Percentiles rank a stretch among this genome's conserved stretches.
Evolutionary conservation across 306 rosid species (phyloP).

Genomic region (Adenanthera pavonina): DNA sequence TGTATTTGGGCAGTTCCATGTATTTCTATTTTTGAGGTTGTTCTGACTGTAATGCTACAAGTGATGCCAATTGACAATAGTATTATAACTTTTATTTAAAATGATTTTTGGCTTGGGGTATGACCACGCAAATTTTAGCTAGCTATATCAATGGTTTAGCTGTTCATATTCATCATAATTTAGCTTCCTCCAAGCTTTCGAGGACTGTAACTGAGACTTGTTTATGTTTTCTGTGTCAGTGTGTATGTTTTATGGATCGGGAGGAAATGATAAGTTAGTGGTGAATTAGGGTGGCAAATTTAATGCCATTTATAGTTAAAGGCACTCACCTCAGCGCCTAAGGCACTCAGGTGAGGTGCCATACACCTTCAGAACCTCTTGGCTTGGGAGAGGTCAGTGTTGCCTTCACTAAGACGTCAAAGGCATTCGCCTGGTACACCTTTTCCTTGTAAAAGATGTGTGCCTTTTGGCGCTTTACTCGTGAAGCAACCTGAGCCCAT

Average conservation of each 20-base stretch:
- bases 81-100: background rate
- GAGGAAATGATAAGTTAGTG: constrained; percentile 7
- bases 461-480: too few species aligned
- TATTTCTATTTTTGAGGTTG: constrained; percentile 16
- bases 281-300: background rate
- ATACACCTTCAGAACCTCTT: too few species aligned
- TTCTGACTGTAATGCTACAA: constrained; percentile 8
- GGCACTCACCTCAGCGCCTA: too few species aligned
- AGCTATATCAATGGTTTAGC: background rate
- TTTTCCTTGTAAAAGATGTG: too few species aligned
- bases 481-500: too few species aligned
- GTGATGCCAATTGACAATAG: constrained; percentile 4
- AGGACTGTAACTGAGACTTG: background rate
- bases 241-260: constrained; percentile 1
- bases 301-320: too few species aligned
- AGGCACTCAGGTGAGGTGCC: too few species aligned
- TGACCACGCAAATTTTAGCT: background rate
- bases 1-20: constrained; percentile 16
- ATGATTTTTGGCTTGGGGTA: background rate
- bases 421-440: too few species aligned
- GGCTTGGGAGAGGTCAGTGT: too few species aligned
- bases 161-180: background rate
- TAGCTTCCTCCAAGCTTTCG: background rate
- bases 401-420: too few species aligned
- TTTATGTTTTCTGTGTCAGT: background rate